These are phyloP conservation scores for Argentina anserina DNA, from an alignment of 306 rosid genomes.

Conservation along the genomic window DNA sequence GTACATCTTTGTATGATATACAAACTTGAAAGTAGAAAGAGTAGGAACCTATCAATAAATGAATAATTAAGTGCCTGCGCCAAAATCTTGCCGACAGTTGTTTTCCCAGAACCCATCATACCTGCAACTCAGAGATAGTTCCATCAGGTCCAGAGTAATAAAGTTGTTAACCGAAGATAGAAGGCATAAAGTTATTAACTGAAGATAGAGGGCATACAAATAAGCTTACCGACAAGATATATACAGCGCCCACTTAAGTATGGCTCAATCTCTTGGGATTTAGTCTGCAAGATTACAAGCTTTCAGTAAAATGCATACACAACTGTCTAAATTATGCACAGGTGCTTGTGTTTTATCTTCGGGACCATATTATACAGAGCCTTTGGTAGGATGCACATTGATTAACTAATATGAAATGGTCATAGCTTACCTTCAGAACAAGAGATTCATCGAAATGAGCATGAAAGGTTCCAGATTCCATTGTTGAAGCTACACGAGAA, in stretches of 20 bases:
- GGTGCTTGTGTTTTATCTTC: not conserved
- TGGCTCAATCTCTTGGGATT: conserved; percentile 58
- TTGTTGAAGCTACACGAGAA: conserved; percentile 34
- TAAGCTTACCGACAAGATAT: conserved; percentile 92
- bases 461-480: conserved; percentile 40
- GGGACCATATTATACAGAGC: not conserved
- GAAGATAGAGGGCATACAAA: conserved; percentile 28
- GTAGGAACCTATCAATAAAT: conserved; percentile 74
- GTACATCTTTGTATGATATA: not conserved
- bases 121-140: conserved; percentile 54
- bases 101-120: conserved; percentile 99
- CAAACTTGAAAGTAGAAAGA: conserved; percentile 16
- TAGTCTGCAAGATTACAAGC: conserved; percentile 62
- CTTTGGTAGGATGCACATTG: not conserved
- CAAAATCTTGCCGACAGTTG: conserved; percentile 89
- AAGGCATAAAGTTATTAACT: conserved; percentile 17
- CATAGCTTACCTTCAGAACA: conserved; percentile 39
- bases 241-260: conserved; percentile 82
- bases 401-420: not conserved
- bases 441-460: conserved; percentile 33
- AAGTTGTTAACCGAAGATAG: conserved; percentile 15
- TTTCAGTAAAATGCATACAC: conserved; percentile 45
- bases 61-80: conserved; percentile 71
- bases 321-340: conserved; percentile 10
- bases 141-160: conserved; percentile 15